Evolutionary conservation across 768 basidiomycete genomes (phyloP).

Genomic region (Hortiboletus campestris): DNA sequence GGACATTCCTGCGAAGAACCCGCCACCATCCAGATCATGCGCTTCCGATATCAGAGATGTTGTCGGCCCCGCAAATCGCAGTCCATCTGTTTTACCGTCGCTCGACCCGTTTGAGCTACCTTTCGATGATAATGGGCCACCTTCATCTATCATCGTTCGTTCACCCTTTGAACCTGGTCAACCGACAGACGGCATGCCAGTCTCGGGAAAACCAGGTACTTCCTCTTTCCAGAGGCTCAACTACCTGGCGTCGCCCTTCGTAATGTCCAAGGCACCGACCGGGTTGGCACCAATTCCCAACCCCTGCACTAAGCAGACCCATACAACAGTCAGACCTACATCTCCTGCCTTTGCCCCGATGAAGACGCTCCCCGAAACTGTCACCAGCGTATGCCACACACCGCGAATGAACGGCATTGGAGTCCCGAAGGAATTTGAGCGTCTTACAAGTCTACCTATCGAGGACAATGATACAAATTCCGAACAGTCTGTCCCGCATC

Average conservation of each 20-base stretch:
- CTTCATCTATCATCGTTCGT: conserved; percentile 24
- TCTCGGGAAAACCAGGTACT: not conserved
- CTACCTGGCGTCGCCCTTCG: conserved; percentile 15
- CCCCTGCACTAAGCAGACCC: not conserved
- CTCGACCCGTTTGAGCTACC: conserved; percentile 16
- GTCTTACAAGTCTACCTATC: not conserved
- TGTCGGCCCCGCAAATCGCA: not conserved
- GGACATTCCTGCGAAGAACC: conserved; percentile 2
- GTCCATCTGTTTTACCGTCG: conserved; percentile 3
- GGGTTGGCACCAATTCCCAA: not conserved
- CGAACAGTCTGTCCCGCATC: conserved; percentile 1
- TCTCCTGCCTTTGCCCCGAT: not conserved
- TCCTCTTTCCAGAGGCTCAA: conserved; percentile 7
- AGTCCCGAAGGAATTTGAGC: not conserved
- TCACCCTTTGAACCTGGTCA: conserved; percentile 12
- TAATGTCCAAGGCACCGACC: conserved; percentile 1
- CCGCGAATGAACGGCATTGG: not conserved
- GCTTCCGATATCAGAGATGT: not conserved
- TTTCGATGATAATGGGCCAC: conserved; percentile 10
- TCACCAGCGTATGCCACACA: not conserved
- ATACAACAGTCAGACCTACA: not conserved
- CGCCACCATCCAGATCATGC: not conserved
- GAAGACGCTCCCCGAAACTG: not conserved
- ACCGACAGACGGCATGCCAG: not conserved
- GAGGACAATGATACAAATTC: conserved; percentile 2